Evolutionary conservation across 2,329 filamentous ascomycete species (phyloP), one percentile per base, ranked within the genome.

Genomic region (Talaromyces verruculosus): DNA sequence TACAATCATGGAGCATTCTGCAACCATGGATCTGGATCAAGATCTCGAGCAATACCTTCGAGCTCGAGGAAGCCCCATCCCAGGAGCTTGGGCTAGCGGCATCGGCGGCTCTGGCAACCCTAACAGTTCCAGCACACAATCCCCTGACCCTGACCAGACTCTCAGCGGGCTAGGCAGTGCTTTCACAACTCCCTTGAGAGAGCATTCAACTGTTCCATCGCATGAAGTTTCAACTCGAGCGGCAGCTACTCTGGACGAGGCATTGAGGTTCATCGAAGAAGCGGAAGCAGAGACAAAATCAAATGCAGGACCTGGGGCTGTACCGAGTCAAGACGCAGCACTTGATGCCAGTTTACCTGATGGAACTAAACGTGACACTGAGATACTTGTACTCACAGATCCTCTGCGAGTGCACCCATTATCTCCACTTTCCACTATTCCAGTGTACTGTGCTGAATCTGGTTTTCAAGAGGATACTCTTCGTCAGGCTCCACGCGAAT

Each of bases 341-440:
- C 25, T 25, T 25, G 3, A 25, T 25, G 25, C 25, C 25, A 25
- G 25, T 25, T 4, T 25, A 25, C 25, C 25, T 51, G 22, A 17
- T 33, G 15, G 7, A 33, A 33, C 17, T n/a, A 17, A 33, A 2
- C 7, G 6, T n/a, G 49, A 53, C 28, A n/a, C 7, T 2, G 49
- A 53, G 28, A 17, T 51, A 30, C 60, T 7, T 22, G 22, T 19
- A 10, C 30, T 25, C 28, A 37, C 58, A 47, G 37, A 37, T 8
- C 37, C 43, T 19, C 55, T 63, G 25, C 60, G 30, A 43, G 13
- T 5, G 4, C 60, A 58, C 33, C 62, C 66, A 4, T 19, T 65
- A 58, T 74, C 73, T 2, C 75, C 72, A 3, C 65, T 76, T 10
- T 67, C 62, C 8, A 74, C 69, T 8, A 66, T 76, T 28, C 74